Conservation (phyloP, 257 asterid genomes). For the Nicotiana benthamiana region DNA sequence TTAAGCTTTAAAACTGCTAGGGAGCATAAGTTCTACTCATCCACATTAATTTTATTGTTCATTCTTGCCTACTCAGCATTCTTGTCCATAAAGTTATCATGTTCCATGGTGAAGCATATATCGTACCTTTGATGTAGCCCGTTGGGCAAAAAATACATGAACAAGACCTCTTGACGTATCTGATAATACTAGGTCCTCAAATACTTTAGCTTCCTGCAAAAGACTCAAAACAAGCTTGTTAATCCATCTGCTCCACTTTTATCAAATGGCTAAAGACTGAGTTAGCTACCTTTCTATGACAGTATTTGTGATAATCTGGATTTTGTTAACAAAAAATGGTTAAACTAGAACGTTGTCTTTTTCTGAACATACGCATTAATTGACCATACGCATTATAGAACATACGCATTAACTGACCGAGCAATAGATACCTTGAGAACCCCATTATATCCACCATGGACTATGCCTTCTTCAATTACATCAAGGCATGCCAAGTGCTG, state of each 20-base stretch:
- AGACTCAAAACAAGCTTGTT: background rate
- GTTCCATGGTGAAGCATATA: background rate
- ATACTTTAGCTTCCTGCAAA: slow-evolving; percentile 63
- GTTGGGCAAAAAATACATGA: slow-evolving; percentile 87
- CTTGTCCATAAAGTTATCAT: background rate
- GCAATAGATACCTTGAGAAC: slow-evolving; percentile 54
- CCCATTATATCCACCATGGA: slow-evolving; percentile 91
- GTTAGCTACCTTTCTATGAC: background rate
- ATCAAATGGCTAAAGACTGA: background rate
- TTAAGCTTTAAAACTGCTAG: background rate
- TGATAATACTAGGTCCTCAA: slow-evolving; percentile 51
- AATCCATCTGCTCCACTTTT: slow-evolving; percentile 1
- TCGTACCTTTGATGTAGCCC: slow-evolving; percentile 76
- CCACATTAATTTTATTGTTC: background rate
- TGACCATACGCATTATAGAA: background rate
- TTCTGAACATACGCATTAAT: background rate
- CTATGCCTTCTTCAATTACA: slow-evolving; percentile 76
- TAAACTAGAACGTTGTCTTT: background rate
- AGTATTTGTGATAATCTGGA: background rate
- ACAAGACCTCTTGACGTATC: slow-evolving; percentile 86
- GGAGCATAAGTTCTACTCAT: background rate
- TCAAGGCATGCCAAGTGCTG: slow-evolving; percentile 92
- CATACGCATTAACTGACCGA: slow-evolving; percentile 10
- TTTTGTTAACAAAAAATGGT: background rate
- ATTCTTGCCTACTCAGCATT: background rate